Evolutionary conservation across 768 basidiomycete genomes (phyloP).

Genomic region (Lactarius sanguifluus): DNA sequence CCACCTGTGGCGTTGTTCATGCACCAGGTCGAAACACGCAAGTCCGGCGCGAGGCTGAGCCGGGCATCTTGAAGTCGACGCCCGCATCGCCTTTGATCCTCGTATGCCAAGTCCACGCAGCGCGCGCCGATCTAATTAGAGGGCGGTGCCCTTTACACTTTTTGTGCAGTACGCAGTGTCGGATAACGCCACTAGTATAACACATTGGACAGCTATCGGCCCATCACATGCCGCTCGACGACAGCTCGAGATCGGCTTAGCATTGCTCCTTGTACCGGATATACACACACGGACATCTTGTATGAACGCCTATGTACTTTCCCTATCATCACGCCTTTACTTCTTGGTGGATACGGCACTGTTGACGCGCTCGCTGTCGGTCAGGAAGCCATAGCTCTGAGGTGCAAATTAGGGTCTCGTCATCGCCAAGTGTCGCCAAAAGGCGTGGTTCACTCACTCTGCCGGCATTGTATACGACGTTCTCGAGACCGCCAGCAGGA

Average conservation of each 20-base stretch:
- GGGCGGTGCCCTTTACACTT: background rate
- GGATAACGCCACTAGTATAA: background rate
- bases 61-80: background rate
- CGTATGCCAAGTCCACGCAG: background rate
- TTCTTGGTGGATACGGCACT: background rate
- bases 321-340: background rate
- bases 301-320: slow-evolving; percentile 1
- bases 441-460: slow-evolving; percentile 43
- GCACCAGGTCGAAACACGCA: background rate
- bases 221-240: background rate
- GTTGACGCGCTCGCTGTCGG: slow-evolving; percentile 9
- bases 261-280: background rate
- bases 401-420: background rate
- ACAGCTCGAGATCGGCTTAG: background rate
- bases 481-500: slow-evolving; percentile 55
- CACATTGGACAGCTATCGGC: slow-evolving; percentile 1
- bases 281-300: background rate
- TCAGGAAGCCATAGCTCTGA: slow-evolving; percentile 19
- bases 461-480: slow-evolving; percentile 54
- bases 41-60: background rate
- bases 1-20: background rate
- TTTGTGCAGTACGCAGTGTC: background rate
- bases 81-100: background rate
- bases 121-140: background rate
- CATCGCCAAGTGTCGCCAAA: background rate